Conservation (phyloP, 2,329 filamentous ascomycete species). For the Stachybotrys chartarum region DNA sequence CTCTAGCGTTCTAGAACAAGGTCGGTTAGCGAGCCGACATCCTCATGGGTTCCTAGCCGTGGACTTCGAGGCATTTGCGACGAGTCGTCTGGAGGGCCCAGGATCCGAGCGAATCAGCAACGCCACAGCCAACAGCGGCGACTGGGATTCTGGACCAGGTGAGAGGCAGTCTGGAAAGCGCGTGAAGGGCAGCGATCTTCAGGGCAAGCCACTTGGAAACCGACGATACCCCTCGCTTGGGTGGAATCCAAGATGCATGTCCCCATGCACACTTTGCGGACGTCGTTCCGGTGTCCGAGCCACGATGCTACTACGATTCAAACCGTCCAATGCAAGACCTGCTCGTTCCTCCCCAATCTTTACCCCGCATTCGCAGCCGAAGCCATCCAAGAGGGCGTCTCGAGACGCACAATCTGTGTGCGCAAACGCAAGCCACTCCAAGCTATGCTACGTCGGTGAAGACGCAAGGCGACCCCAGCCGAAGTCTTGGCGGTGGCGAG, state of each 20-base stretch:
- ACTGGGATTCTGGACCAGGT: no score
- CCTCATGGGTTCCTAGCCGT: no score
- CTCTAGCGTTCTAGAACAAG: neutral
- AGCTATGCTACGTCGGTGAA: neutral
- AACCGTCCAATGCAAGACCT: neutral
- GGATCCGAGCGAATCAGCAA: no score
- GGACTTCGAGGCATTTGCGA: no score
- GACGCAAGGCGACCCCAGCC: neutral
- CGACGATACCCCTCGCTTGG: neutral
- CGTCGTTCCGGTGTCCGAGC: neutral
- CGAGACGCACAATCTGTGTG: neutral
- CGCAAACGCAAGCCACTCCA: neutral
- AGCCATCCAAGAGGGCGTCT: neutral
- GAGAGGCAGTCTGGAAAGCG: no score
- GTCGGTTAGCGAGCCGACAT: neutral
- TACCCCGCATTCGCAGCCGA: neutral
- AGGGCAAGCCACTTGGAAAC: neutral
- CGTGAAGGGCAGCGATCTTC: neutral
- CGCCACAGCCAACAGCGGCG: no score
- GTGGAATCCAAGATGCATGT: neutral
- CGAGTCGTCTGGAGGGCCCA: no score
- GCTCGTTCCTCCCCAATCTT: neutral
- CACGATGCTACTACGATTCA: neutral
- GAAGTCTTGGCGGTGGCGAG: neutral
- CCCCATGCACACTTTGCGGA: neutral